Evolutionary conservation across 495 filamentous ascomycete species (phyloP), one percentile per base, ranked within the genome.

Genomic region (Penicillium coffeae): DNA sequence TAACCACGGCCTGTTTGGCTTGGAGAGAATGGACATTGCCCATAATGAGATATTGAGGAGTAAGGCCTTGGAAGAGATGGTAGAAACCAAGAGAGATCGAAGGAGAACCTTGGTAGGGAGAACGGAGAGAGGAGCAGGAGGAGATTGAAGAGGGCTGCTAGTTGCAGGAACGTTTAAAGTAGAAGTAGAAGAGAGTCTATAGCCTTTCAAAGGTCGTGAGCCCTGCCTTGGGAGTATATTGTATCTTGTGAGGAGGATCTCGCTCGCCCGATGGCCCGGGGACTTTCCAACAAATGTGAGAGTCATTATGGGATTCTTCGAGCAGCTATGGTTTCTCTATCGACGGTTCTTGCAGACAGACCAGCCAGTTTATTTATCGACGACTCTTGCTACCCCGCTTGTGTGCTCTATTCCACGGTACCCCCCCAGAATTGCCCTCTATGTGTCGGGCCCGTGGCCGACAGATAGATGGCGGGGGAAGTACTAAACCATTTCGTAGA

Each of bases 81-180:
- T 79, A 10, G 84, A 84, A 30, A 89, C 84, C 37, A 86, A 75
- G 38, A 90, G 74, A 1, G 88, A 89, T 34, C 90, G 81, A 21
- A 95, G 72, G 18, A 96, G 71, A 16, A 74, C 81, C 15, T 72
- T 73, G 5, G 85, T 70, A 0, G 90, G 87, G 38, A 96, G 74
- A 39, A 80, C 70, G 1, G 86, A 80, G 10, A 93, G 69, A 6
- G 86, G 80, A 8, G 81, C 55, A 7, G 54, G 34, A 16, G 50
- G 15, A 27, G 42, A n/a, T 34, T 42, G 8, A 15, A 34, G 6
- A 15, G 19, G 14, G 20, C 19, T 47, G 10, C n/a, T 25, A n/a
- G 27, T 38, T 15, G 42, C 45, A 14, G 42, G 10, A 19, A 42
- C 38, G 42, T 50, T 35, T 25, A 53, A 36, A 15, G 50, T 50